Conservation (phyloP, 2,329 filamentous ascomycete species). For the Geosmithia flava region DNA sequence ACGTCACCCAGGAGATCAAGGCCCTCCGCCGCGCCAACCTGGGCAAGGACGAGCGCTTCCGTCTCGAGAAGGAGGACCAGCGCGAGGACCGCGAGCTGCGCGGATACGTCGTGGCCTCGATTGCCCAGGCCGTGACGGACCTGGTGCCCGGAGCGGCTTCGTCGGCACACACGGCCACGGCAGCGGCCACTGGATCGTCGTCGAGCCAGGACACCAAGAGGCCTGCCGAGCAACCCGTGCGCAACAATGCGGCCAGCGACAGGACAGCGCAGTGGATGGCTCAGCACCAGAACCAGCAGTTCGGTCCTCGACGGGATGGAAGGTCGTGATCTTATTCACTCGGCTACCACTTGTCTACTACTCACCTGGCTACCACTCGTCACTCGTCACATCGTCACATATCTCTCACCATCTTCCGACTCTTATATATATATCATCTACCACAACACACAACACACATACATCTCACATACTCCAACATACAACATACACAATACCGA, state of each 20-base stretch:
- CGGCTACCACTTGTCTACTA: neutral
- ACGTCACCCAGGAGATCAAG: constrained; percentile 87
- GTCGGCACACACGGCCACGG: constrained; percentile 31
- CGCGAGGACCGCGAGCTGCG: constrained; percentile 65
- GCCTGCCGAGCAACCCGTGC: constrained; percentile 33
- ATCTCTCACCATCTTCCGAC: too few relatives aligned
- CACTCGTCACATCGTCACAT: too few relatives aligned
- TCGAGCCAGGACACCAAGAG: constrained; percentile 42
- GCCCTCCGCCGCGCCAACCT: constrained; percentile 72
- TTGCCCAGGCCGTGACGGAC: constrained; percentile 60
- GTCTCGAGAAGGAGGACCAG: constrained; percentile 68
- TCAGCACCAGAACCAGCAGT: constrained; percentile 24
- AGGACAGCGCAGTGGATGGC: constrained; percentile 33
- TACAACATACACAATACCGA: too few relatives aligned
- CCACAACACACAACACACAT: too few relatives aligned
- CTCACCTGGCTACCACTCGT: too few relatives aligned
- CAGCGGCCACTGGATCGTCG: constrained; percentile 9
- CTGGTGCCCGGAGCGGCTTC: constrained; percentile 39
- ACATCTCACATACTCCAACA: too few relatives aligned
- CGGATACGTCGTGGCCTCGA: constrained; percentile 59
- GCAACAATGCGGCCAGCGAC: constrained; percentile 12
- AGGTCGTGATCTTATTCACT: constrained; percentile 19
- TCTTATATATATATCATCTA: too few relatives aligned
- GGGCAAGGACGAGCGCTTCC: constrained; percentile 73
- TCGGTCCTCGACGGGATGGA: constrained; percentile 32